A percentile compares a stretch with the other conserved stretches of the same genome.
Evolutionary conservation across 2,329 filamentous ascomycete genomes (phyloP).

Genomic region (Epichloe hybrida): DNA sequence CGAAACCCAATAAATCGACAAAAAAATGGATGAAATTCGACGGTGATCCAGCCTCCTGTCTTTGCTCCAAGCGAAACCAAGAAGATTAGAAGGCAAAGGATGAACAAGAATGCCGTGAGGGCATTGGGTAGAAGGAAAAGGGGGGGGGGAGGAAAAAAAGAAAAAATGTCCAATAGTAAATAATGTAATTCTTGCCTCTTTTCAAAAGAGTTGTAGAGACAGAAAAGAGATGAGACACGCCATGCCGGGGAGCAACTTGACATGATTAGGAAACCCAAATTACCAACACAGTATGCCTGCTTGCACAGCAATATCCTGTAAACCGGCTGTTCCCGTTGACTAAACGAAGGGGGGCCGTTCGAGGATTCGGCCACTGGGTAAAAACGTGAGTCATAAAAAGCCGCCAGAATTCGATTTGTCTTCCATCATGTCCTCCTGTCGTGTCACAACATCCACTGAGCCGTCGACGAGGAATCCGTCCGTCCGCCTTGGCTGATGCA

Average conservation of each 20-base stretch:
- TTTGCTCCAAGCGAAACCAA: neutral
- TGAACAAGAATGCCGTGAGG: neutral
- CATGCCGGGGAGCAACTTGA: too few species aligned
- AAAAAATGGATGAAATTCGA: neutral
- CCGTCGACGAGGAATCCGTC: neutral
- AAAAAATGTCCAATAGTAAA: neutral
- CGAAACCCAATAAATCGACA: neutral
- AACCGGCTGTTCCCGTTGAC: too few species aligned
- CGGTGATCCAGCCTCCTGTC: constrained; percentile 2
- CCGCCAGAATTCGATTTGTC: neutral
- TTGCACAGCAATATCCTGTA: too few species aligned
- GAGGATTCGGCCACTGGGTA: neutral
- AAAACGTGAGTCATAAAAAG: neutral
- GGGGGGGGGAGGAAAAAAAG: too few species aligned
- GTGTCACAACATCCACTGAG: neutral
- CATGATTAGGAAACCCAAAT: too few species aligned
- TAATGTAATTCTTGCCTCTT: neutral
- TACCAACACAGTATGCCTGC: too few species aligned
- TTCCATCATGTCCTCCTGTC: neutral
- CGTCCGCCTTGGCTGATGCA: neutral
- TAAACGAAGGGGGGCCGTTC: too few species aligned
- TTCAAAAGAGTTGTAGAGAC: neutral
- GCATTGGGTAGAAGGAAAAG: neutral
- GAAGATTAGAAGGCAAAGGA: neutral
- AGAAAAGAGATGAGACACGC: too few species aligned